Base-by-base conservation (phyloP, 2,329 filamentous ascomycete genomes). In the Diplodia seriata region DNA sequence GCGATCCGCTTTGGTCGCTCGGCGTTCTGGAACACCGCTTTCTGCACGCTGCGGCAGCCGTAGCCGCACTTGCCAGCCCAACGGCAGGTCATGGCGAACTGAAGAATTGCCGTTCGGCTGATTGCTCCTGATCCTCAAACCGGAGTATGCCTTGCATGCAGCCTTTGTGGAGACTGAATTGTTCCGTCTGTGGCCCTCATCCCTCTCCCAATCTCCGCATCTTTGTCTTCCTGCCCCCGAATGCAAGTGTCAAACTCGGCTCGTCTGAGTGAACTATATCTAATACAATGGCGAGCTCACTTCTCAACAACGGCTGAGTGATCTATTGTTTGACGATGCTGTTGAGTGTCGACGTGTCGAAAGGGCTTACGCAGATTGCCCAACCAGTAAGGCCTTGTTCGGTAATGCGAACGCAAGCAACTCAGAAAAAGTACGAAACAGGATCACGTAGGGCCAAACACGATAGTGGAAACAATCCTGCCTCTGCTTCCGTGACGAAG, bases 61-160 rank as follows among this genome's bases (percentile, higher is more conserved):
- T 26, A 62, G 43, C 57, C 57, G 57, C 40, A 8, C 59, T 38
- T 63, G 18, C 14, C n/a, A 63, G n/a, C 18, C 43, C n/a, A n/a
- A 12, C 14, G 43, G 59, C 38, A 63, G 59, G 59, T 63, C 8
- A 18, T 63, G 26, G 59, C 59, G 59, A 40, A 51, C 20, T 33
- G 12, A 63, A 63, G 59, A 23, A 53, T 51, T 51, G 31, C 43
- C 15, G 26, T 50, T 31, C 57, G 57, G 57, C 40, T 40, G 57
- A 50, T 50, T 20, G 26, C 40, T n/a, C 56, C 57, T 14, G n/a
- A 62, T 36, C 57, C 18, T 23, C 43, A 38, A 18, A 29, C 18
- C 11, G 15, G n/a, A 62, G 33, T 50, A 36, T 50, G 57, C 59
- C 31, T 51, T 33, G 47, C 36, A 49, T 20, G 12, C 43, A 50